Evolutionary conservation across 441 rosid species (phyloP), one percentile per base, ranked within the genome.

Genomic region (Rhodomyrtus psidioides): DNA sequence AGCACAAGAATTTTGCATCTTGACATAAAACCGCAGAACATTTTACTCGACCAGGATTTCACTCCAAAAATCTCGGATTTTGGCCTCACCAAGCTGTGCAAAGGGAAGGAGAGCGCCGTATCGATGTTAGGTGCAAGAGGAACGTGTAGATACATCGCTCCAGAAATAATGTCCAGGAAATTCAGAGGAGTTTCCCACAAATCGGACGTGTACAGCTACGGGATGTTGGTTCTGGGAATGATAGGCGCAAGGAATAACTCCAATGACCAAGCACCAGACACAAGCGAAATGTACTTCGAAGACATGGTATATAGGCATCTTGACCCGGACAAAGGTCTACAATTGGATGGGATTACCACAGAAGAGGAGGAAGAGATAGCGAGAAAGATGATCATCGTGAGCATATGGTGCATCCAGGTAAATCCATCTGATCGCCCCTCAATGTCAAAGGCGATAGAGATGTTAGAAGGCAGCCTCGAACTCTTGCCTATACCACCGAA

Each of bases 11-110:
- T 94, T 56, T 86, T 94, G 46, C 93, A 93, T 83, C 91, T 94
- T 12, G 94, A 92, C 58, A 93, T 93, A n/a, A 93, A 94, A 27
- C 94, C 96, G n/a, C 92, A 92, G 0, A 93, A 92, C 53, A 89
- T 92, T 55, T 89, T 93, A 15, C 70, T 91, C 8, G 92, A 93
- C n/a, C 87, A 89, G 13, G 88, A 89, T 7, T 89, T 94, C 4
- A 81, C 81, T 21, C 92, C 94, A 0, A 92, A 94, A 30, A 91
- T 91, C 6, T 87, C 94, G 0, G 91, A 92, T 83, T 93, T 94
- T 30, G 94, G 92, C 7, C 90, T 93, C 1, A 88, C 93, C 2
- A 93, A 91, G 82, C 87, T 90, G 17, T 89, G 89, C 51, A 83
- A 86, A 27, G 59, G 91, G 27, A 87, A 84, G 55, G 91, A 89